Evolutionary conservation across 345 rosid genomes (phyloP), one percentile per base, ranked within the genome.

Genomic region (Acer saccharum): DNA sequence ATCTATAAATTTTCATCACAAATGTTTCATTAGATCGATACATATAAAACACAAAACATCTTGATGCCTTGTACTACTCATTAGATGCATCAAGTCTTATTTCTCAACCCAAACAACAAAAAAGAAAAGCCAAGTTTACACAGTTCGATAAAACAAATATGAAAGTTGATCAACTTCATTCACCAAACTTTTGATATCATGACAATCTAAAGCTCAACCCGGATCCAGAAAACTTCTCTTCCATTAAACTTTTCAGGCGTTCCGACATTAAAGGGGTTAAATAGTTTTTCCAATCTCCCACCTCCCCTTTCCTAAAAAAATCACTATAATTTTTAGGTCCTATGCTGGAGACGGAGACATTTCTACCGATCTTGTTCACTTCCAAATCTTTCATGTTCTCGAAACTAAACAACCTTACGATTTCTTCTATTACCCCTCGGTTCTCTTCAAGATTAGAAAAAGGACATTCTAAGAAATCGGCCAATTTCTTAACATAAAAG

Each of bases 241-340:
- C 79, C 71, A 76, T 64, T 29, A 85, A 44, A 52, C 63, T 52
- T 44, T 78, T 83, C 32, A 87, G 12, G 0, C 84, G 79, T 29
- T 75, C 81, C 0, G 57, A 84, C 90, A 85, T 87, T 75, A 82
- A 78, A 4, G 72, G 27, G 18, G 83, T 73, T 60, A 85, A 6
- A 80, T 77, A 84, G 48, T 81, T 81, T 81, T 62, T n/a, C 90
- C 86, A 87, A 18, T 83, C 86, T 7, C 88, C 88, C 73, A 83
- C 88, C 39, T 76, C 74, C 74, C 1, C 88, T 81, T 87, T 80
- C 67, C 86, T 81, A 18, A 81, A 83, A 57, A 55, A 83, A 2
- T 75, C 77, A 50, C 76, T 78, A 35, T 29, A 29, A 29, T 85
- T 83, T 0, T 74, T 73, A 44, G 8, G 65, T 39, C 73, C 78